phyloP scores from a whole-genome alignment of 495 filamentous ascomycete species.

The Massariosphaeria phaeospora region DNA sequence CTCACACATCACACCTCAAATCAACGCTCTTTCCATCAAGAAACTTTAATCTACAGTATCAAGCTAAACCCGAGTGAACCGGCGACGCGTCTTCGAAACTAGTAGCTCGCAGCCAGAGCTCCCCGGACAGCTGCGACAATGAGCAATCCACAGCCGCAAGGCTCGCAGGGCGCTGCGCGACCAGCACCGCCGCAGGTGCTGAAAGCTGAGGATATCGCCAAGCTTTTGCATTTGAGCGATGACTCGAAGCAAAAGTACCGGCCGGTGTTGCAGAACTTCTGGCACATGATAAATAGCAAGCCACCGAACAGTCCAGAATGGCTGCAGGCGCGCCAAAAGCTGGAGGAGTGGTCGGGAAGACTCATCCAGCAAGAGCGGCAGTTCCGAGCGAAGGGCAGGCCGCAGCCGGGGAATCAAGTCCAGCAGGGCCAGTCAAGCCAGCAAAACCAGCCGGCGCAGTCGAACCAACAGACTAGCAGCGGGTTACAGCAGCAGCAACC shows the following conservation, averaged over 20 bases:
- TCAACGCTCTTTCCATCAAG: not conserved
- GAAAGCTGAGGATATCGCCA: conserved; percentile 25
- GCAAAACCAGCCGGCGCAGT: conserved; percentile 2
- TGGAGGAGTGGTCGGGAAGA: conserved; percentile 29
- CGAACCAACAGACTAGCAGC: not conserved
- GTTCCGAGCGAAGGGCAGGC: conserved; percentile 14
- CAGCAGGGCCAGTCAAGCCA: conserved; percentile 6
- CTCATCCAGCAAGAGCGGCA: conserved; percentile 25
- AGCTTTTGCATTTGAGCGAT: conserved; percentile 28
- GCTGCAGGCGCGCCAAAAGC: conserved; percentile 23
- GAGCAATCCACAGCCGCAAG: conserved; percentile 28
- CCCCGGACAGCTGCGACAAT: conserved; percentile 8
- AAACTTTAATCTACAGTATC: not conserved
- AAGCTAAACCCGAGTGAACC: not conserved
- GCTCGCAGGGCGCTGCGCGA: conserved; percentile 8
- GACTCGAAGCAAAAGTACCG: conserved; percentile 33
- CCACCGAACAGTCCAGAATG: conserved; percentile 25
- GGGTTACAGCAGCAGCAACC: not conserved
- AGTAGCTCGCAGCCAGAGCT: not conserved
- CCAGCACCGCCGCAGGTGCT: conserved; percentile 11
- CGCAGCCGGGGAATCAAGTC: not conserved
- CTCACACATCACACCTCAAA: too few species aligned
- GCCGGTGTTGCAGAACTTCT: conserved; percentile 28
- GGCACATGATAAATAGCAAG: conserved; percentile 24
- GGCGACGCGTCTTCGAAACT: not conserved